phyloP scores from a whole-genome alignment of 352 stramenopile genomes.

The Globisporangium lucens region DNA sequence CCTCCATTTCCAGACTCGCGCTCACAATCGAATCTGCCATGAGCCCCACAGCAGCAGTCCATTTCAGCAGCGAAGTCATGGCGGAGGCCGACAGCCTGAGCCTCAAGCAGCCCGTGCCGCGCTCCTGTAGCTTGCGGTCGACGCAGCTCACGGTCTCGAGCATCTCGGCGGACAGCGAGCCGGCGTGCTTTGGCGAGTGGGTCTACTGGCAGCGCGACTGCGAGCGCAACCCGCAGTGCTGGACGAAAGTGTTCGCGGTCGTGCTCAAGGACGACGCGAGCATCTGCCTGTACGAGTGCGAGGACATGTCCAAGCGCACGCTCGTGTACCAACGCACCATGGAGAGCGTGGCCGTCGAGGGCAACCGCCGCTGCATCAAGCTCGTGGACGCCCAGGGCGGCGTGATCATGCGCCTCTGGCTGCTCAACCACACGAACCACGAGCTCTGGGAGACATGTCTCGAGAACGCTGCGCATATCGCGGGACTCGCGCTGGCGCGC shows the following conservation, averaged over 20 bases:
- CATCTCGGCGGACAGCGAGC: not conserved
- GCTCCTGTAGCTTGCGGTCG: constrained; percentile 8
- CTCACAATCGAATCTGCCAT: not conserved
- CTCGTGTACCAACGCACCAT: constrained; percentile 7
- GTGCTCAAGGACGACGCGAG: constrained; percentile 28
- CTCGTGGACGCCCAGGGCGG: not conserved
- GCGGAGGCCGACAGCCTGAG: not conserved
- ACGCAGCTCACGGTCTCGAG: constrained; percentile 3
- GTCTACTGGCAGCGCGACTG: constrained; percentile 45
- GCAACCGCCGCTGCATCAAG: constrained; percentile 7
- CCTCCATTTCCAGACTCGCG: not conserved
- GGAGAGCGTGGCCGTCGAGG: constrained; percentile 8
- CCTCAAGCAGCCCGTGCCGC: not conserved
- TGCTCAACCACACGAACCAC: constrained; percentile 12
- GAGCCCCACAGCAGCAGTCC: not conserved
- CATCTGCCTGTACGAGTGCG: constrained; percentile 44
- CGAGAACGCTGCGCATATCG: not conserved
- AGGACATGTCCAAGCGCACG: constrained; percentile 20
- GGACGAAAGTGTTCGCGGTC: constrained; percentile 47
- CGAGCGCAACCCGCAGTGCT: constrained; percentile 32
- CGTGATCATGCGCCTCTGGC: constrained; percentile 10
- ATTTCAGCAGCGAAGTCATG: not conserved
- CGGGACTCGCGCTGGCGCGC: not conserved
- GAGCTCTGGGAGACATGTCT: constrained; percentile 14
- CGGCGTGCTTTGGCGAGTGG: constrained; percentile 31